phyloP scores from a whole-genome alignment of 495 filamentous ascomycete genomes.

The Aspergillus asperescens region DNA sequence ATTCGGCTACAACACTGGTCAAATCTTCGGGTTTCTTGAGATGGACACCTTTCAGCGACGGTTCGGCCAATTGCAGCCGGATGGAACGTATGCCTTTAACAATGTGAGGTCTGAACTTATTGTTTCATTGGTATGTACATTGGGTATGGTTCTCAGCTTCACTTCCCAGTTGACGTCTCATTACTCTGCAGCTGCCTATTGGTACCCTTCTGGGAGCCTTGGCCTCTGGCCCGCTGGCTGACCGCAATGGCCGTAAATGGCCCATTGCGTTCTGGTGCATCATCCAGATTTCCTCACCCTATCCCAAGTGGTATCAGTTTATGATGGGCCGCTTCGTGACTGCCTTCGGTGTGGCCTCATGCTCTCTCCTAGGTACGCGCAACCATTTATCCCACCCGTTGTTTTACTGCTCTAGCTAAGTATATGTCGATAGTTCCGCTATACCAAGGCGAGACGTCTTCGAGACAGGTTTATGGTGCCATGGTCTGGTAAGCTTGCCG shows the following conservation, averaged over 20 bases:
- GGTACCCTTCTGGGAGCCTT: conserved; percentile 65
- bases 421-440: conserved; percentile 63
- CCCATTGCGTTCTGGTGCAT: conserved; percentile 49
- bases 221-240: conserved; percentile 48
- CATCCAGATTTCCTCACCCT: conserved; percentile 55
- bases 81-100: conserved; percentile 37
- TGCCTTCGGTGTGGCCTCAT: conserved; percentile 61
- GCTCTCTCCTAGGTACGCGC: conserved; percentile 34
- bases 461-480: conserved; percentile 58
- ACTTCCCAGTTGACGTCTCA: background rate
- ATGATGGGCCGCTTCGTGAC: conserved; percentile 52
- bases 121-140: conserved; percentile 38
- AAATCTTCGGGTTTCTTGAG: conserved; percentile 56
- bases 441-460: conserved; percentile 65
- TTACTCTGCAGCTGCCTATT: conserved; percentile 43
- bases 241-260: conserved; percentile 48
- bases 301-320: conserved; percentile 47
- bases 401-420: conserved; percentile 52
- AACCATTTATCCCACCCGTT: no score
- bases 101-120: conserved; percentile 50
- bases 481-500: conserved; percentile 46
- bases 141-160: background rate
- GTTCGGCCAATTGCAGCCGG: conserved; percentile 32
- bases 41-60: conserved; percentile 47
- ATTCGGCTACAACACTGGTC: conserved; percentile 46